A percentile compares a stretch with the other conserved stretches of the same genome.
Evolutionary conservation across 2,329 filamentous ascomycete genomes (phyloP).

Genomic region (Beauveria sp.): DNA sequence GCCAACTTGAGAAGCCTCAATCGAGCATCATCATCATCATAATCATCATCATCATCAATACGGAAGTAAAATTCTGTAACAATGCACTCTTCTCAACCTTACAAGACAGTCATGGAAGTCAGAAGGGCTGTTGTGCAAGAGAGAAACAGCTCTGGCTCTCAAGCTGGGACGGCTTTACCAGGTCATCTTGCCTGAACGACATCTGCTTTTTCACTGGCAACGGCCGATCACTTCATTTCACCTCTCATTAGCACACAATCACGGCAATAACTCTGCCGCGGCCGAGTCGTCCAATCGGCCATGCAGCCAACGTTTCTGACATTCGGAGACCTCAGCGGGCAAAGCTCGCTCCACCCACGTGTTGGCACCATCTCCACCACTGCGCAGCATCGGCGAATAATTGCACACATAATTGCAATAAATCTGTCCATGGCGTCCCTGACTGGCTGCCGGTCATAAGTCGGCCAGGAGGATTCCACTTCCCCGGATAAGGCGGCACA

Average conservation of each 20-base stretch:
- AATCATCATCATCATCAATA: too few relatives aligned
- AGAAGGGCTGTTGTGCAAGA: neutral
- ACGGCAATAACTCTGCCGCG: neutral
- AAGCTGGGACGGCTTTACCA: neutral
- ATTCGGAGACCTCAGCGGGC: neutral
- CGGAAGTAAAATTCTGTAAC: too few relatives aligned
- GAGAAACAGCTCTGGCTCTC: neutral
- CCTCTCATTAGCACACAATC: neutral
- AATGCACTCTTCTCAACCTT: too few relatives aligned
- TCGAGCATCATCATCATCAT: neutral
- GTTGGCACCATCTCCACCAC: neutral
- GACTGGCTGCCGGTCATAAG: neutral
- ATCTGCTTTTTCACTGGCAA: neutral
- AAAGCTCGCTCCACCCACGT: conserved; percentile 3
- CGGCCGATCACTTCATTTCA: neutral
- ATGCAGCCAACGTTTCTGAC: neutral
- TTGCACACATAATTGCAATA: neutral
- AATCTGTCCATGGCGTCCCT: neutral
- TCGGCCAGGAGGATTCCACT: neutral
- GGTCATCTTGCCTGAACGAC: too few relatives aligned
- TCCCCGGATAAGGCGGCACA: neutral
- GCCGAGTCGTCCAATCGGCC: neutral
- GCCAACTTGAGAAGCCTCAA: neutral
- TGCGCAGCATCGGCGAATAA: neutral
- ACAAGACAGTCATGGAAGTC: too few relatives aligned